Evolutionary conservation across 495 filamentous ascomycete genomes (phyloP).

Genomic region (Oidiodendron maius): DNA sequence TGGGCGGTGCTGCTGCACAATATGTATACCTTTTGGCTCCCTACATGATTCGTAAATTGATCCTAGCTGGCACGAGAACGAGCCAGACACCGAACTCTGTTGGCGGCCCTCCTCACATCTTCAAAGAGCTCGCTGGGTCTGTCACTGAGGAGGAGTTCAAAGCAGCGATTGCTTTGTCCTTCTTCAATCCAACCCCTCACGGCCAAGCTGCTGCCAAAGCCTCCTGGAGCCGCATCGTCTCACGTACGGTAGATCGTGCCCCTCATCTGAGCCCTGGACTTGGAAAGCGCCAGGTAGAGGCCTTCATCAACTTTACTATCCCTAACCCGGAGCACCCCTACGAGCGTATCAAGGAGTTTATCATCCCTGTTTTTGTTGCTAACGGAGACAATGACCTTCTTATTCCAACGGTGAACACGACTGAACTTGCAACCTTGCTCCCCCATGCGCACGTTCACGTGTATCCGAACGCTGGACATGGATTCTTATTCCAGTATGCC

Average conservation of each 20-base stretch:
- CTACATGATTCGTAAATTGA: conserved; percentile 17
- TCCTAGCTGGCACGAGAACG: conserved; percentile 21
- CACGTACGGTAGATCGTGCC: conserved; percentile 3
- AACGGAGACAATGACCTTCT: conserved; percentile 29
- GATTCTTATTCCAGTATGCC: conserved; percentile 24
- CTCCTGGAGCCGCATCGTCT: conserved; percentile 22
- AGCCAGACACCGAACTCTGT: conserved; percentile 9
- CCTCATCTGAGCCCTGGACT: conserved; percentile 19
- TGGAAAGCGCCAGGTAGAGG: conserved; percentile 18
- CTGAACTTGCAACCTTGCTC: conserved; percentile 12
- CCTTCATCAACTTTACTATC: conserved; percentile 18
- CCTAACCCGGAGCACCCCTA: conserved; percentile 21
- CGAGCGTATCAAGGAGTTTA: conserved; percentile 22
- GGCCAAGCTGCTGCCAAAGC: conserved; percentile 17
- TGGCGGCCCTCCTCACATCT: background rate
- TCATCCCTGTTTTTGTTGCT: conserved; percentile 28
- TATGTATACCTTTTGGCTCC: conserved; percentile 19
- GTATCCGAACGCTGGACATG: conserved; percentile 24
- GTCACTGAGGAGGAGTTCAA: conserved; percentile 7
- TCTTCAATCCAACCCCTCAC: conserved; percentile 15
- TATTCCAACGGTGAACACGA: conserved; percentile 21
- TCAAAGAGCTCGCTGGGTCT: conserved; percentile 1
- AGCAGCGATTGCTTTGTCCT: conserved; percentile 10
- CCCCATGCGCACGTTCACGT: conserved; percentile 20
- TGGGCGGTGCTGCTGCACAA: conserved; percentile 26